These are phyloP conservation scores for Pseudopediastrum boryanum DNA, from an alignment of 139 green algal genomes.

Conservation along the genomic window DNA sequence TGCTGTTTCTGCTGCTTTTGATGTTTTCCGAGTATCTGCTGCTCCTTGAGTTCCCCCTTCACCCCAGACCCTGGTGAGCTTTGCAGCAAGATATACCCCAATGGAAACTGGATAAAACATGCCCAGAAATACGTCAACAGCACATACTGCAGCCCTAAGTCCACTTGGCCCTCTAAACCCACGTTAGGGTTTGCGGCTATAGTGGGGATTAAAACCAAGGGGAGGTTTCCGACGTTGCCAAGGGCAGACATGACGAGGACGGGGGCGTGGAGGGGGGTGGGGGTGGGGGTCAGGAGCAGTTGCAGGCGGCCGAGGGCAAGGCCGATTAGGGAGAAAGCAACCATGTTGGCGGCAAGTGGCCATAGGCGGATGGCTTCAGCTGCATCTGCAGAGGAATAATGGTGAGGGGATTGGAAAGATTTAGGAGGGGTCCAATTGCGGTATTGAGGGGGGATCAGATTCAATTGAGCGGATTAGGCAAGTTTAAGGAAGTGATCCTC, in stretches of 20 bases:
- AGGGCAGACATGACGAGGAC: conserved; percentile 17
- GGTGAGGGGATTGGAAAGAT: too few relatives aligned
- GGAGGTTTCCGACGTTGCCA: conserved; percentile 42
- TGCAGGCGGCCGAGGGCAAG: conserved; percentile 1
- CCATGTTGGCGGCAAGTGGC: conserved; percentile 32
- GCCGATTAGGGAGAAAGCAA: neutral
- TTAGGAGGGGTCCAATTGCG: too few relatives aligned
- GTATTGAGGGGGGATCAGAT: too few relatives aligned
- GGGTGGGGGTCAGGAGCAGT: neutral
- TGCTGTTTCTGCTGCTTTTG: neutral
- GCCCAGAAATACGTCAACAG: conserved; percentile 42
- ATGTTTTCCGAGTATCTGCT: neutral
- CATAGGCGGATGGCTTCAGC: conserved; percentile 1
- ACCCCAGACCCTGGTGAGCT: neutral
- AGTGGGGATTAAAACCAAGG: conserved; percentile 30
- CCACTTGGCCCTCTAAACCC: conserved; percentile 1
- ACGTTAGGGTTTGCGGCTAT: conserved; percentile 13
- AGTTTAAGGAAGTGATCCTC: too few relatives aligned
- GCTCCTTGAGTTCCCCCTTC: neutral
- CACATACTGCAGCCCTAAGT: conserved; percentile 36
- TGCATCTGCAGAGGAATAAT: too few relatives aligned
- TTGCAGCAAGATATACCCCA: conserved; percentile 40
- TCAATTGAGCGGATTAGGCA: too few relatives aligned
- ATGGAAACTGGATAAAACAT: conserved; percentile 53
- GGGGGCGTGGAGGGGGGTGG: neutral